Evolutionary conservation across 2,329 filamentous ascomycete genomes (phyloP).

Genomic region (Fusarium concolor): DNA sequence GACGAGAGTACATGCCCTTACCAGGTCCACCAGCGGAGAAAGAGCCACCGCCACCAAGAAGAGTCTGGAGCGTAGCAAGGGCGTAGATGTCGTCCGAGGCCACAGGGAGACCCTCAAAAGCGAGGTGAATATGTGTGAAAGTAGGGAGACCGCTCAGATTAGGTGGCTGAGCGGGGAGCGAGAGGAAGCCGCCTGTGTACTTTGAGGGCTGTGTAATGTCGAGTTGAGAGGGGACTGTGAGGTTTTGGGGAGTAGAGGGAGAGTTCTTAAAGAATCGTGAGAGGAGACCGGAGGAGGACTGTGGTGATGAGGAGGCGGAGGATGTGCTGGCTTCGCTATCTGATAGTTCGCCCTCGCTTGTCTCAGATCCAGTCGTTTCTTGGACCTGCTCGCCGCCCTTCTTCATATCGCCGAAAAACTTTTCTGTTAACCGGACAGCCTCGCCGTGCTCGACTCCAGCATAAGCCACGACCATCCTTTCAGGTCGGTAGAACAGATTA

Average conservation of each 20-base stretch:
- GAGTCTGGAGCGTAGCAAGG: constrained; percentile 92
- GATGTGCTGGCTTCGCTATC: constrained; percentile 50
- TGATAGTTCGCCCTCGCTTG: constrained; percentile 58
- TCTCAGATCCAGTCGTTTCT: constrained; percentile 69
- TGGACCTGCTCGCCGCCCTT: constrained; percentile 57
- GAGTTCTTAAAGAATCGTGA: constrained; percentile 91
- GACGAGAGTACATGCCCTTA: constrained; percentile 98
- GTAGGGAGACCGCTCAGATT: constrained; percentile 78
- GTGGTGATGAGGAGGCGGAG: constrained; percentile 51
- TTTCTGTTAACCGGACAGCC: constrained; percentile 81
- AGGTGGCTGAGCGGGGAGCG: constrained; percentile 82
- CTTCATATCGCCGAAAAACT: constrained; percentile 93
- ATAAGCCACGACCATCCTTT: constrained; percentile 94
- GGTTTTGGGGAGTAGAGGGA: constrained; percentile 69
- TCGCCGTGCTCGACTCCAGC: constrained; percentile 87
- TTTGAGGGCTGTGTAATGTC: constrained; percentile 75
- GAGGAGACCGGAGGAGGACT: constrained; percentile 73
- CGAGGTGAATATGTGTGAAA: constrained; percentile 93
- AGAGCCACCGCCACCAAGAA: constrained; percentile 94
- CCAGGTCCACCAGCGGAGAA: constrained; percentile 97
- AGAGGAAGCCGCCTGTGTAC: constrained; percentile 95
- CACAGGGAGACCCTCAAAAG: constrained; percentile 94
- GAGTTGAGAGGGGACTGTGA: constrained; percentile 61
- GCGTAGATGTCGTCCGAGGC: constrained; percentile 94
- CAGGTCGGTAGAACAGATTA: constrained; percentile 85